phyloP scores from a whole-genome alignment of 129 eudicot genomes.

The Deinandra increscens region DNA sequence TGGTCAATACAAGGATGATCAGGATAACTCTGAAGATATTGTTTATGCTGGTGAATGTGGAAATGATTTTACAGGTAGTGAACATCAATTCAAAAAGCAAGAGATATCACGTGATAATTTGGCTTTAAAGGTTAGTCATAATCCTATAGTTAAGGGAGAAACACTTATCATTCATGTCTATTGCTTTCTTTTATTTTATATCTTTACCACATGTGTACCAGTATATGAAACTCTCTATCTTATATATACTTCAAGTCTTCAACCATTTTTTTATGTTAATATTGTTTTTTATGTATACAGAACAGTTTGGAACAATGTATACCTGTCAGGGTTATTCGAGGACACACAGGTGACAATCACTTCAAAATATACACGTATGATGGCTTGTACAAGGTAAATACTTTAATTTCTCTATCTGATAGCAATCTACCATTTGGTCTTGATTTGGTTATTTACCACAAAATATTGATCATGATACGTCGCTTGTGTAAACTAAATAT shows the following conservation, averaged over 20 bases:
- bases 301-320: conserved; percentile 44
- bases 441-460: conserved; percentile 4
- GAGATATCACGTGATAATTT: conserved; percentile 32
- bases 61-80: conserved; percentile 29
- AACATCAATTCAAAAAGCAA: conserved; percentile 31
- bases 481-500: not conserved
- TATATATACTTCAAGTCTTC: not conserved
- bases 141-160: not conserved
- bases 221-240: conserved; percentile 2
- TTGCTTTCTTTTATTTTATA: not conserved
- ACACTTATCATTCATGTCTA: not conserved
- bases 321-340: conserved; percentile 51
- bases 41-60: conserved; percentile 51
- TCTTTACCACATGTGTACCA: conserved; percentile 1
- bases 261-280: not conserved
- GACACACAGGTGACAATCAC: conserved; percentile 17
- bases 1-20: conserved; percentile 48
- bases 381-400: conserved; percentile 41
- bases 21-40: conserved; percentile 39
- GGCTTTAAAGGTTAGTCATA: conserved; percentile 40
- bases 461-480: conserved; percentile 10
- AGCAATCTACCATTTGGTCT: not conserved
- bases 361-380: conserved; percentile 34
- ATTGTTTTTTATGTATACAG: conserved; percentile 25
- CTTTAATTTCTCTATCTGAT: not conserved